phyloP scores from a whole-genome alignment of 169 alveolate genomes.

The Eimeria maxima region DNA sequence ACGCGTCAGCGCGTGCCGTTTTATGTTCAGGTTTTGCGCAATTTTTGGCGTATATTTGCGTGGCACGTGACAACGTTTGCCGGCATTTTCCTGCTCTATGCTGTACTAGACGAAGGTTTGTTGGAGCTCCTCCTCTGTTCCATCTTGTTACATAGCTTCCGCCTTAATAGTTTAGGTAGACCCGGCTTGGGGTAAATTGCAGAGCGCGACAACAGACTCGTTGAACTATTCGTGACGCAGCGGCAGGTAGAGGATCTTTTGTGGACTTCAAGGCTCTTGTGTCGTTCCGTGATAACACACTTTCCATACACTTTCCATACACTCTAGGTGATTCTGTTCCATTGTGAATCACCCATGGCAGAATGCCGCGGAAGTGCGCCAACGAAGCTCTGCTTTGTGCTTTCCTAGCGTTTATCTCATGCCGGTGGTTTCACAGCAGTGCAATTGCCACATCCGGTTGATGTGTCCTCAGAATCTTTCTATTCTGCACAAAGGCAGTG shows the following conservation, averaged over 20 bases:
- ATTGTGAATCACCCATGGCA: neutral
- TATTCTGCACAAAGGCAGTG: slow-evolving; percentile 56
- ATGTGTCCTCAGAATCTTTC: slow-evolving; percentile 31
- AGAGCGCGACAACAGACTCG: slow-evolving; percentile 1
- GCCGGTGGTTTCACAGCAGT: neutral
- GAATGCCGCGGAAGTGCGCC: neutral
- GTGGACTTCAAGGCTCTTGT: neutral
- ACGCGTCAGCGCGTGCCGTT: slow-evolving; percentile 84
- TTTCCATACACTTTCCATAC: neutral
- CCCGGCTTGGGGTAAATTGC: neutral
- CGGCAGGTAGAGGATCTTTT: slow-evolving; percentile 2
- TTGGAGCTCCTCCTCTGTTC: neutral
- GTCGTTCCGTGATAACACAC: neutral
- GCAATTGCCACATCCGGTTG: neutral
- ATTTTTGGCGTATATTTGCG: slow-evolving; percentile 82
- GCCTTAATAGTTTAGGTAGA: neutral
- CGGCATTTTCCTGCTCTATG: slow-evolving; percentile 63
- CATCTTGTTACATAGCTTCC: neutral
- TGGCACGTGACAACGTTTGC: slow-evolving; percentile 83
- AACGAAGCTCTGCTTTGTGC: neutral
- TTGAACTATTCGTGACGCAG: neutral
- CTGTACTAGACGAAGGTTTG: slow-evolving; percentile 79
- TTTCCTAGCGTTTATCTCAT: neutral
- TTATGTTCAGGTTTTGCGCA: slow-evolving; percentile 82
- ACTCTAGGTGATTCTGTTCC: neutral